A percentile compares a stretch with the other conserved stretches of the same genome.
These are phyloP conservation scores for Schwanniomyces pseudopolymorphus DNA, from an alignment of 805 yeast genomes.

Conservation along the genomic window DNA sequence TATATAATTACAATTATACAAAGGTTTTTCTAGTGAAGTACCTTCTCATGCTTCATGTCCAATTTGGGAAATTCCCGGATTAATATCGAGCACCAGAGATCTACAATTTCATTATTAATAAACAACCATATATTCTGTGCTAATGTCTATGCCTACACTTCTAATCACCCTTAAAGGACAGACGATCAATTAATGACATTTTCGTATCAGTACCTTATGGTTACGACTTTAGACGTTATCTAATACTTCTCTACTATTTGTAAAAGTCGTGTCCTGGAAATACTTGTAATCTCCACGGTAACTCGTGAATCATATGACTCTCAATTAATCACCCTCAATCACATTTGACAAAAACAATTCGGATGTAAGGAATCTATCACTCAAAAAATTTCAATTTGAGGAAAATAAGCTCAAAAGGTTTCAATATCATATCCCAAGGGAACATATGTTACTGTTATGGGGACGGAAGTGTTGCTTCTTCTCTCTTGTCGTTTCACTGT, in stretches of 20 bases:
- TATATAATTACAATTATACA: too few species aligned
- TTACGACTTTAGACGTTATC: too few species aligned
- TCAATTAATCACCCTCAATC: background rate
- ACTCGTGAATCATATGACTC: background rate
- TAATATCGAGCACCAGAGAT: background rate
- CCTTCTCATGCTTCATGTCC: background rate
- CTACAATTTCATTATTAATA: too few species aligned
- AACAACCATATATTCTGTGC: too few species aligned
- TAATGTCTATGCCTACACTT: too few species aligned
- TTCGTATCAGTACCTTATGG: too few species aligned
- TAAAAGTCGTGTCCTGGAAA: background rate
- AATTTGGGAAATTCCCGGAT: background rate
- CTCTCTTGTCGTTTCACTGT: too few species aligned
- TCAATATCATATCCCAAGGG: background rate
- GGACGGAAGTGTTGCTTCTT: background rate
- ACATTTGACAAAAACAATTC: background rate
- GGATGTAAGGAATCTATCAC: background rate
- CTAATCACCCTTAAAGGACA: too few species aligned
- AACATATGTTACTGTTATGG: background rate
- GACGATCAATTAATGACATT: too few species aligned
- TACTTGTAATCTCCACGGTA: background rate
- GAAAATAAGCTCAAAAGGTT: background rate
- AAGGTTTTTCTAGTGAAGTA: too few species aligned
- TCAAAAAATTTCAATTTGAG: background rate
- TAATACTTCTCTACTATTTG: too few species aligned